A percentile compares a stretch with the other conserved stretches of the same genome.
These are phyloP conservation scores for Mycena floridula DNA, from an alignment of 768 basidiomycete species.

Conservation along the genomic window DNA sequence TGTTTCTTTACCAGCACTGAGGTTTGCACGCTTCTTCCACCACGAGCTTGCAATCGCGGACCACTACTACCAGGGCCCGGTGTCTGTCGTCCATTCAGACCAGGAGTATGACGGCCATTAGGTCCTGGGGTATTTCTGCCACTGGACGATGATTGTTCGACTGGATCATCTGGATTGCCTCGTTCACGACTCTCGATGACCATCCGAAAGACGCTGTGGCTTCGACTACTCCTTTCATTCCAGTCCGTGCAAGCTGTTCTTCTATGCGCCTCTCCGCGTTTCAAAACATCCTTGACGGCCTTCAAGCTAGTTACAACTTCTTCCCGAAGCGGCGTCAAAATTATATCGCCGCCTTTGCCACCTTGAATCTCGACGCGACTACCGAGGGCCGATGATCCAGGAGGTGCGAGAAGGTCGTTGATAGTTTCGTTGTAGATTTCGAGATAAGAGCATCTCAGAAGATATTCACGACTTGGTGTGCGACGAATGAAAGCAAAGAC, in stretches of 20 bases:
- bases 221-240: constrained; percentile 93
- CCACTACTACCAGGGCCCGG: constrained; percentile 32
- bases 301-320: constrained; percentile 91
- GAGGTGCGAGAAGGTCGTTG: constrained; percentile 78
- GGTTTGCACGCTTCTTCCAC: constrained; percentile 73
- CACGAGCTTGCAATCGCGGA: constrained; percentile 66
- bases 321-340: constrained; percentile 76
- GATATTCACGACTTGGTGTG: constrained; percentile 78
- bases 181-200: constrained; percentile 86
- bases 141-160: constrained; percentile 19
- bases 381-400: constrained; percentile 35
- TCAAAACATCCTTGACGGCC: constrained; percentile 78
- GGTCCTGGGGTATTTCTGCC: constrained; percentile 22
- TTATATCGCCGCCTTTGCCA: constrained; percentile 45
- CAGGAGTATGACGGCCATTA: constrained; percentile 21
- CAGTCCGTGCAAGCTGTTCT: constrained; percentile 97
- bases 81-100: constrained; percentile 21
- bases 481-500: constrained; percentile 80
- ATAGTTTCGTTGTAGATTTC: constrained; percentile 96
- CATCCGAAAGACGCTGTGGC: constrained; percentile 90
- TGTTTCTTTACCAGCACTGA: constrained; percentile 17
- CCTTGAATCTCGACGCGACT: constrained; percentile 75
- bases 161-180: constrained; percentile 25
- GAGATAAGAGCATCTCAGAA: constrained; percentile 93
- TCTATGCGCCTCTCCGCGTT: constrained; percentile 80